These are phyloP conservation scores for Graphilbum sp. DNA, from an alignment of 2,329 filamentous ascomycete genomes.

Conservation along the genomic window DNA sequence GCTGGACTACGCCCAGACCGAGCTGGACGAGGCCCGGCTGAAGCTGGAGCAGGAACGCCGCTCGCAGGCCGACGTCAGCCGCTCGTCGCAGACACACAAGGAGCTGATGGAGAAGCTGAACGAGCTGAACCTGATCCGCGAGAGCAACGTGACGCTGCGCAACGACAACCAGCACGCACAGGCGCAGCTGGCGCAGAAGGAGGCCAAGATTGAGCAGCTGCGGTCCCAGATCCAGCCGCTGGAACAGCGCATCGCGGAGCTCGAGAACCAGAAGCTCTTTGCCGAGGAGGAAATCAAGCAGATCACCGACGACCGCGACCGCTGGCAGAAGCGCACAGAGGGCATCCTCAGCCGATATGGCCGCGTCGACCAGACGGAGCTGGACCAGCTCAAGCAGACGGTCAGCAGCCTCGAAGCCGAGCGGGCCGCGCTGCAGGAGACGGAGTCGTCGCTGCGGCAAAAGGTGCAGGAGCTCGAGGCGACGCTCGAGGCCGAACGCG, in stretches of 20 bases:
- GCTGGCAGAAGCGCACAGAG: constrained; percentile 91
- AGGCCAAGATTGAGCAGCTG: constrained; percentile 57
- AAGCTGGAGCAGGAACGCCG: constrained; percentile 84
- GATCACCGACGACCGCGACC: constrained; percentile 78
- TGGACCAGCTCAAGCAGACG: constrained; percentile 74
- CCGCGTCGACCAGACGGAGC: constrained; percentile 80
- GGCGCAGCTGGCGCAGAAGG: constrained; percentile 58
- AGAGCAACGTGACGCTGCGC: constrained; percentile 82
- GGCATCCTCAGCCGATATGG: constrained; percentile 94
- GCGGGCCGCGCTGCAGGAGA: constrained; percentile 36
- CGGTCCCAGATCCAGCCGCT: constrained; percentile 64
- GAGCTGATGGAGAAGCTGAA: constrained; percentile 90
- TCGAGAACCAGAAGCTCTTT: constrained; percentile 66
- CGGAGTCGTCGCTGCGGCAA: constrained; percentile 33
- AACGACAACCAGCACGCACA: constrained; percentile 72
- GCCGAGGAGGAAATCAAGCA: constrained; percentile 80
- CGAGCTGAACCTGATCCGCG: constrained; percentile 87
- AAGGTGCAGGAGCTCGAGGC: constrained; percentile 36
- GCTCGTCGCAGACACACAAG: constrained; percentile 63
- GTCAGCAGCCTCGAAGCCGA: constrained; percentile 51
- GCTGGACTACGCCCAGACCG: constrained; percentile 68
- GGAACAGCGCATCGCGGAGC: constrained; percentile 60
- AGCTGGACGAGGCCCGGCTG: constrained; percentile 76
- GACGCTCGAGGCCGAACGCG: constrained; percentile 36
- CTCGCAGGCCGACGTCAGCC: constrained; percentile 54